Conservation (phyloP, 257 asterid genomes). For the Echites panduratus region DNA sequence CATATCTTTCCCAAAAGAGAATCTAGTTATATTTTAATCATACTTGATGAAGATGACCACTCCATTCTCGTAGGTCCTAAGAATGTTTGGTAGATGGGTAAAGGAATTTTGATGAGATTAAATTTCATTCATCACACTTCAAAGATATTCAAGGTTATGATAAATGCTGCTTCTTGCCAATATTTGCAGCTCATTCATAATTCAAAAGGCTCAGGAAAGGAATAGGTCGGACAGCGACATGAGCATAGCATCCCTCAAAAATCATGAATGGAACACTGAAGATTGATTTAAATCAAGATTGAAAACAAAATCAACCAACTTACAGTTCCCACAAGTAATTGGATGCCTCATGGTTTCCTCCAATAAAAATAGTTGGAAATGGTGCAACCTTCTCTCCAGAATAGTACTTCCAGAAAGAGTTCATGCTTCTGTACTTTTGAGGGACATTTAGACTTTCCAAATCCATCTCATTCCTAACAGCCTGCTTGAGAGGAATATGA, state of each 20-base stretch:
- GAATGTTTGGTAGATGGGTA: neutral
- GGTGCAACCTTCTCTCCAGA: conserved; percentile 92
- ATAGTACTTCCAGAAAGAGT: conserved; percentile 90
- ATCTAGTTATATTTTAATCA: neutral
- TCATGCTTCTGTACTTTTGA: conserved; percentile 59
- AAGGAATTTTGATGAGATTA: neutral
- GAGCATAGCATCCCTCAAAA: neutral
- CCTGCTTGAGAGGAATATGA: conserved; percentile 36
- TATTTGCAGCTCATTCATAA: neutral
- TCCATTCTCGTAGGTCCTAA: neutral
- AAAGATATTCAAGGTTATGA: neutral
- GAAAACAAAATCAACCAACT: conserved; percentile 25
- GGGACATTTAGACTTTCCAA: conserved; percentile 65
- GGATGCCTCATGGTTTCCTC: conserved; percentile 94
- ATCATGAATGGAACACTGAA: neutral
- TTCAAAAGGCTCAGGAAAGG: neutral
- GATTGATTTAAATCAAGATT: neutral
- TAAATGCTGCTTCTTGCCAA: neutral
- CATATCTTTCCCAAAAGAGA: neutral
- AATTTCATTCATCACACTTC: neutral
- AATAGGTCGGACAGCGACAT: neutral
- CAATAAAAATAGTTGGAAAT: conserved; percentile 72
- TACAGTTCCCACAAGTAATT: conserved; percentile 85
- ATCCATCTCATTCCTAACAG: conserved; percentile 73
- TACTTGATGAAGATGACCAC: too few species aligned